Evolutionary conservation across 805 yeast genomes (phyloP).

Genomic region (Allodekkera sacchari): DNA sequence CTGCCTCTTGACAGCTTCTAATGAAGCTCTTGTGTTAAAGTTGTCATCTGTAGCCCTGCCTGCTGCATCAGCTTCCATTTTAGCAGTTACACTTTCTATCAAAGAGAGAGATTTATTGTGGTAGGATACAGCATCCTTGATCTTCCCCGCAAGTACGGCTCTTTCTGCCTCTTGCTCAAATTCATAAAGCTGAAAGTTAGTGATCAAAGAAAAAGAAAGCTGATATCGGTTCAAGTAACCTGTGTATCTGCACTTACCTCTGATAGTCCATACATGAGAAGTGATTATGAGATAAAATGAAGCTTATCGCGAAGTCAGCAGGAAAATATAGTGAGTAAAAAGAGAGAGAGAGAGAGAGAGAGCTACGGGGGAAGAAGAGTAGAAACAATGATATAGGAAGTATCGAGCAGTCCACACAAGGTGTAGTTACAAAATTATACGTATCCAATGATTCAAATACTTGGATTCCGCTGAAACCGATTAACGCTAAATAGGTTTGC

Average conservation of each 20-base stretch:
- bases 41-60: slow-evolving; percentile 7
- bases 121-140: slow-evolving; percentile 29
- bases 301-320: too few species aligned
- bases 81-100: slow-evolving; percentile 18
- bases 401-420: too few species aligned
- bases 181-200: slow-evolving; percentile 33
- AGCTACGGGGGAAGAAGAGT: too few species aligned
- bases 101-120: slow-evolving; percentile 29
- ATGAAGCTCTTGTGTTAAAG: slow-evolving; percentile 14
- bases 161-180: slow-evolving; percentile 46
- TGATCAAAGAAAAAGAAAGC: not conserved
- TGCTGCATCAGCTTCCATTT: slow-evolving; percentile 8
- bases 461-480: too few species aligned
- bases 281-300: too few species aligned
- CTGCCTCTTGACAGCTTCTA: slow-evolving; percentile 17
- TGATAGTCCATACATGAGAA: slow-evolving; percentile 13
- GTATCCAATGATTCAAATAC: too few species aligned
- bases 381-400: too few species aligned
- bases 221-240: not conserved
- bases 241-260: slow-evolving; percentile 17
- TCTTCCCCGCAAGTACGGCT: slow-evolving; percentile 34
- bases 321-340: too few species aligned
- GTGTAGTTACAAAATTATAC: too few species aligned
- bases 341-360: too few species aligned
- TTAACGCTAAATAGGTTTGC: too few species aligned